Conservation (phyloP, 306 rosid species). For the Dryas octopetala region DNA sequence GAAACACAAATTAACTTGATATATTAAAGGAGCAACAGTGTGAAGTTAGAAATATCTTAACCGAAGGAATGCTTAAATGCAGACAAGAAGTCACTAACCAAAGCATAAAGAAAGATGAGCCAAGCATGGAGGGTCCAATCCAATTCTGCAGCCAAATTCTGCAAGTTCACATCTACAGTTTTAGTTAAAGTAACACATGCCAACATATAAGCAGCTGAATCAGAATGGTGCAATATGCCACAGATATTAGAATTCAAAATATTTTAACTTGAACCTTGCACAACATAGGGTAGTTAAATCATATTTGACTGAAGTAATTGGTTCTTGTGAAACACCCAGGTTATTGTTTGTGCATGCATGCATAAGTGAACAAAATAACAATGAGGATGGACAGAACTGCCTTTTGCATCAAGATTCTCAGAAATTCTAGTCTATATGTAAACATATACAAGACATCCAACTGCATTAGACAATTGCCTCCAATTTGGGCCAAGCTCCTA, state of each 20-base stretch:
- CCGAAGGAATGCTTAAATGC: conserved; percentile 11
- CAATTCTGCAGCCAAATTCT: conserved; percentile 99
- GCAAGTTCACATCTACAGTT: conserved; percentile 32
- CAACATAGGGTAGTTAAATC: not conserved
- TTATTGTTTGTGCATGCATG: not conserved
- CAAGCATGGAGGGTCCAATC: conserved; percentile 88
- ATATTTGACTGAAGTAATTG: not conserved
- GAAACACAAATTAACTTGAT: not conserved
- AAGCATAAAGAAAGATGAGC: conserved; percentile 82
- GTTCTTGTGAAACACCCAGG: not conserved
- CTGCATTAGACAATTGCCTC: conserved; percentile 1
- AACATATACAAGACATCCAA: not conserved
- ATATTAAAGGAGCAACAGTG: not conserved
- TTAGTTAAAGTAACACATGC: conserved; percentile 24
- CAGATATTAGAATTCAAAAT: not conserved
- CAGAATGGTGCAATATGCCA: not conserved
- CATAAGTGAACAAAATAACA: not conserved
- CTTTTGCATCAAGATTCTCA: not conserved
- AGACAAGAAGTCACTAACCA: conserved; percentile 52
- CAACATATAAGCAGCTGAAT: conserved; percentile 14
- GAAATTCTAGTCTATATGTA: not conserved
- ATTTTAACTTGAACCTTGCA: not conserved
- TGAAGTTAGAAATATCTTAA: not conserved
- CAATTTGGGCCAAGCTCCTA: not conserved
- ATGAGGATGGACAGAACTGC: not conserved